Base-by-base conservation (phyloP, 345 rosid species). In the Litchi chinensis region DNA sequence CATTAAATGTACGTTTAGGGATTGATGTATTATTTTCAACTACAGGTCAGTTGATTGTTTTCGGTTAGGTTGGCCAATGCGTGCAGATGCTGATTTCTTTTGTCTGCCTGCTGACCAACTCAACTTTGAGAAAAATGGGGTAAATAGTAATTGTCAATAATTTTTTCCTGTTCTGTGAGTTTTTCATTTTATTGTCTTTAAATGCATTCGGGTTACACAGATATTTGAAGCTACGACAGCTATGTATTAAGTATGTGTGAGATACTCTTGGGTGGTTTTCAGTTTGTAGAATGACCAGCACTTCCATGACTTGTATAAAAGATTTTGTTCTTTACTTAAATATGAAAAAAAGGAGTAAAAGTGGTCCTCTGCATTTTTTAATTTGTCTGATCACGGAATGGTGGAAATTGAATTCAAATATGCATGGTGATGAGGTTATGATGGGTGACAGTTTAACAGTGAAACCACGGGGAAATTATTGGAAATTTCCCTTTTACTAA, bases 1-100 rank as follows among this genome's bases (percentile, higher is more conserved):
- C 32, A 11, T 10, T 76, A 22, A 76, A 8, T 65, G 19, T 66
- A n/a, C 9, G 65, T 75, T 16, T 37, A 0, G 41, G 24, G 41
- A 81, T 74, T 46, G 70, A 65, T 73, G 70, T 79, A 70, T 68
- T 26, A 39, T 66, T 68, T 71, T 76, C 63, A 74, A 77, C 78
- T 88, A 66, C 79, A 97, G 99, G 99, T 97, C 97, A 6, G 92
- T 88, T 77, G 97, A 93, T 85, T 97, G 99, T 86, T 97, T 97
- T 81, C 95, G 97, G 43, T 79, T 97, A 82, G 97, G 99, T 70
- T 97, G 99, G 99, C 99, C 99, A 56, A 94, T 97, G 99, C 96
- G 98, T 71, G 90, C 88, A 37, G 97, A 87, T 91, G 98, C 98
- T 79, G 98, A 93, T 86, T 97, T 97, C 89, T 97, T 97, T 85